Base-by-base conservation (phyloP, 257 asterid species). In the Lithospermum erythrorhizon region DNA sequence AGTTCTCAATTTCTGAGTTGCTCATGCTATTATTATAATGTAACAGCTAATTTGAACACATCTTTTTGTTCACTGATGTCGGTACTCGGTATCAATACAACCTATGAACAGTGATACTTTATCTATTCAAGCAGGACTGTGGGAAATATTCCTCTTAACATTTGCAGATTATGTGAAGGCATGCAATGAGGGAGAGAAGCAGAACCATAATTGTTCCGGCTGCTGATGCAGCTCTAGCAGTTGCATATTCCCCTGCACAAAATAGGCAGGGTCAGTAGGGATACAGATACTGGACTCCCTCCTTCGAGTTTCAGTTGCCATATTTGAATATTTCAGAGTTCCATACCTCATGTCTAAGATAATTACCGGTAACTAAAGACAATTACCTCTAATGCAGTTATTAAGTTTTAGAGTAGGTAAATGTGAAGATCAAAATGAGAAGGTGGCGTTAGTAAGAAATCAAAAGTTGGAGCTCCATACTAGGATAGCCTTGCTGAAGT, bases 201-300 rank as follows among this genome's bases (percentile, higher is more conserved):
- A 71, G 48, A 68, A 90, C 98, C 98, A 90, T 90, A 75, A 87
- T 87, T 48, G 98, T 87, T 63, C 94, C 94, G 65, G 98, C 96
- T 59, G 98, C 83, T 61, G 98, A 80, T 55, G 98, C 90, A 13
- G 98, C 98, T 79, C 98, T 85, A 66, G 96, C 96, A 68, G 98
- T 90, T 48, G 96, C 98, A 65, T 85, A 90, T 72, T 90, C 98
- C 56, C 96, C 98, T 90, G 84, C 78, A 83, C 22, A 68, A 62
- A 11, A 65, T 57, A 49, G 63, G 37, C 61, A 67, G 55, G 13
- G 56, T 30, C n/a, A 66, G 68, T 65, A 72, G 70, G 70, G 61
- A 35, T 25, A 29, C 13, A 21, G 18, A 71, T 37, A 54, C 53
- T 3, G 22, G 18, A 41, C 49, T 41, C 17, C 49, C 49, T 41